phyloP scores from a whole-genome alignment of 352 stramenopile species.

The Elongisporangium prolatum region DNA sequence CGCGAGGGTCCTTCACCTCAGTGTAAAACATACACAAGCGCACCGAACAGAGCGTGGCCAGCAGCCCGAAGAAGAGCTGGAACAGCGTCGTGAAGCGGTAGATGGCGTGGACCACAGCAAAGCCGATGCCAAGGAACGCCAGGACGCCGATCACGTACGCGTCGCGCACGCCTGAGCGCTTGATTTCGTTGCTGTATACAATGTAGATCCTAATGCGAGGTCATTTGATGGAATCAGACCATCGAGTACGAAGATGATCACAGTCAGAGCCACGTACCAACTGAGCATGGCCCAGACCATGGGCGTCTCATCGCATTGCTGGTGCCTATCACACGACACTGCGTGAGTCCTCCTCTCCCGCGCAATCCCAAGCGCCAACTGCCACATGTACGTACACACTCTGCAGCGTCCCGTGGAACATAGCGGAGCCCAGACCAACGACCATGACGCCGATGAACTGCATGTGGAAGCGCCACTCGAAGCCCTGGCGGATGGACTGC shows the following conservation, averaged over 20 bases:
- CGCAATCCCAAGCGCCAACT: neutral
- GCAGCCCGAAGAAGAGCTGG: constrained; percentile 69
- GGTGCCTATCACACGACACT: constrained; percentile 21
- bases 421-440: constrained; percentile 72
- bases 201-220: constrained; percentile 76
- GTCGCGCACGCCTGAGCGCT: constrained; percentile 35
- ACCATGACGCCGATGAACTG: constrained; percentile 76
- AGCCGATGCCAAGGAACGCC: constrained; percentile 45
- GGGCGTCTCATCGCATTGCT: constrained; percentile 84
- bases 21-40: constrained; percentile 60
- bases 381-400: constrained; percentile 35
- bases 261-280: constrained; percentile 26
- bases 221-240: neutral
- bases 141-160: constrained; percentile 42
- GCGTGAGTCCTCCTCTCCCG: neutral
- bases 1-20: constrained; percentile 43
- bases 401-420: constrained; percentile 86
- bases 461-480: constrained; percentile 73
- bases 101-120: constrained; percentile 67
- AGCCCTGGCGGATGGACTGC: constrained; percentile 54
- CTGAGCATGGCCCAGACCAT: constrained; percentile 83
- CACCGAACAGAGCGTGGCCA: constrained; percentile 44
- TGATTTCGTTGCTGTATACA: constrained; percentile 72
- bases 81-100: constrained; percentile 78
- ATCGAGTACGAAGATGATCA: neutral